A percentile compares a stretch with the other conserved stretches of the same genome.
Evolutionary conservation across 2,329 filamentous ascomycete species (phyloP).

Genomic region (Phyllosticta capitalensis): DNA sequence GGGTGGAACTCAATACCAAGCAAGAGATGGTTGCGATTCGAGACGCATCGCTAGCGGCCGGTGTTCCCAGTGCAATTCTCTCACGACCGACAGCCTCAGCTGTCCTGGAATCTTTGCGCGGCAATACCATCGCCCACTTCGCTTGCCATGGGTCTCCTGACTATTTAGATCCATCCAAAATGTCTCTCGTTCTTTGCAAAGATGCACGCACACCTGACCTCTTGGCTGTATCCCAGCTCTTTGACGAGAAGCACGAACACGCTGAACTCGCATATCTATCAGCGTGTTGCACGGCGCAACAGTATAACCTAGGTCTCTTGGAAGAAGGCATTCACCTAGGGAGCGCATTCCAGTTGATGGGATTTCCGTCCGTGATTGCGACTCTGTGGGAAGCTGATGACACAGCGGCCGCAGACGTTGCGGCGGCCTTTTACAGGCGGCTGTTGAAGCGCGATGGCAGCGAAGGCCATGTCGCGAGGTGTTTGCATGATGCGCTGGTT

Average conservation of each 20-base stretch:
- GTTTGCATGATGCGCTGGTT: slow-evolving; percentile 12
- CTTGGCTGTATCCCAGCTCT: neutral
- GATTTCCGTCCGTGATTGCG: slow-evolving; percentile 27
- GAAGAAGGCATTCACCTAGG: slow-evolving; percentile 29
- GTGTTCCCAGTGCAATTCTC: neutral
- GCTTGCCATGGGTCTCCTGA: slow-evolving; percentile 16
- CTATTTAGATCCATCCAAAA: slow-evolving; percentile 14
- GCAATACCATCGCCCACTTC: slow-evolving; percentile 14
- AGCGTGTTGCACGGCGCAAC: slow-evolving; percentile 29
- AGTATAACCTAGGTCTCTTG: slow-evolving; percentile 13
- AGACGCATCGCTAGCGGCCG: neutral
- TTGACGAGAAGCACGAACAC: slow-evolving; percentile 7
- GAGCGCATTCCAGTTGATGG: slow-evolving; percentile 28
- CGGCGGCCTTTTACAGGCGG: slow-evolving; percentile 16
- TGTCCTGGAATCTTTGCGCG: slow-evolving; percentile 3
- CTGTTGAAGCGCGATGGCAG: slow-evolving; percentile 5
- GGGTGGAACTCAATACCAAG: neutral
- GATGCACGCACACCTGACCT: neutral
- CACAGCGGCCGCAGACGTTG: slow-evolving; percentile 17
- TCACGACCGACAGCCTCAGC: neutral
- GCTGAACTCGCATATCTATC: slow-evolving; percentile 27
- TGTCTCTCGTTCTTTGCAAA: neutral
- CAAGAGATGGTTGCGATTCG: neutral
- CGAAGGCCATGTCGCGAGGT: neutral
- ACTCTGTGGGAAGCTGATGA: slow-evolving; percentile 24